These are phyloP conservation scores for Salix suchowensis DNA, from an alignment of 345 rosid species.

Conservation along the genomic window DNA sequence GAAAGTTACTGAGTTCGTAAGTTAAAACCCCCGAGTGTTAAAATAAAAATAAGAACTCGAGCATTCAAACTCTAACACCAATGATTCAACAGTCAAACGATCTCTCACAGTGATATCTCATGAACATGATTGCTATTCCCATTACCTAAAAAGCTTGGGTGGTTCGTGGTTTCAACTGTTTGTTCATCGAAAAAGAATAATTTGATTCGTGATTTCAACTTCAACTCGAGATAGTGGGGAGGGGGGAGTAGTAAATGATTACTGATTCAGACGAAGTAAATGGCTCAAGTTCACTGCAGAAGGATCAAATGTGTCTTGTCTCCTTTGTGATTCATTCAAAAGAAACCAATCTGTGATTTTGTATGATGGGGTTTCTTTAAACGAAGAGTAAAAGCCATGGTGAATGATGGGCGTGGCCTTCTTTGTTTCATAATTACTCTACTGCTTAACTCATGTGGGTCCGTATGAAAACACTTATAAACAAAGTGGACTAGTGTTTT, in stretches of 20 bases:
- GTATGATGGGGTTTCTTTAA: neutral
- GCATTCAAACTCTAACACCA: neutral
- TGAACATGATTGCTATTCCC: conserved; percentile 6
- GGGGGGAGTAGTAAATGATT: neutral
- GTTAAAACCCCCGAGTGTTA: neutral
- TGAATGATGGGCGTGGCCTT: conserved; percentile 2
- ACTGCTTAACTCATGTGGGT: neutral
- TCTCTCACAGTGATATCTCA: neutral
- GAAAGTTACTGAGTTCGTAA: neutral
- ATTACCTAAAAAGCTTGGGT: conserved; percentile 8
- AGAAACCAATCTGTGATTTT: neutral
- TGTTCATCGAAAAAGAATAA: neutral
- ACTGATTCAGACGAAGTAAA: neutral
- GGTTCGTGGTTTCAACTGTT: neutral
- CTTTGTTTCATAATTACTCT: neutral
- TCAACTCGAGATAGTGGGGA: too few species aligned
- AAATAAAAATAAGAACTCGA: neutral
- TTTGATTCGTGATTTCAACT: too few species aligned
- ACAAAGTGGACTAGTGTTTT: neutral
- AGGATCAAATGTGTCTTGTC: neutral
- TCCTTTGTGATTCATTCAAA: neutral
- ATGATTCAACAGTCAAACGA: neutral
- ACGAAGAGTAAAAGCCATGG: neutral
- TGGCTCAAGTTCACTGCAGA: neutral
- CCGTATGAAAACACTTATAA: neutral